Conservation (phyloP, 108 stramenopile genomes). For the Ochromonas danica region DNA sequence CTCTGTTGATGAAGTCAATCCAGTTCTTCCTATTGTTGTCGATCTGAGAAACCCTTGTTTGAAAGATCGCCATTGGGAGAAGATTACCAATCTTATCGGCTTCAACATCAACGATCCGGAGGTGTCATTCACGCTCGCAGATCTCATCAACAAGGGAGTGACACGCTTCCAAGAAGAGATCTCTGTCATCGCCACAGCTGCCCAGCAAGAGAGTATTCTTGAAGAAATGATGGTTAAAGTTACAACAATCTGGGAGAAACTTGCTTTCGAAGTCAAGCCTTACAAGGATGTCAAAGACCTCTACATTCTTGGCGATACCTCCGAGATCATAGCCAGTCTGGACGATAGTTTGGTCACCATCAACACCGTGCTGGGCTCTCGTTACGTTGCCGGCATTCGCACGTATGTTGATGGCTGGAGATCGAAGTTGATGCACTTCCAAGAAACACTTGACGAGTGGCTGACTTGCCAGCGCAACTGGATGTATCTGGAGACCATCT, state of each 20-base stretch:
- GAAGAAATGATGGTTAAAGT: conserved; percentile 68
- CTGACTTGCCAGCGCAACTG: conserved; percentile 57
- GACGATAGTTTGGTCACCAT: conserved; percentile 70
- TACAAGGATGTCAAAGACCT: conserved; percentile 59
- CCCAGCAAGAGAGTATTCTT: conserved; percentile 63
- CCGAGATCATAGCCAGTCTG: conserved; percentile 59
- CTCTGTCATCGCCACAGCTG: conserved; percentile 56
- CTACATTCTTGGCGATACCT: conserved; percentile 65
- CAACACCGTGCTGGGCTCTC: conserved; percentile 64
- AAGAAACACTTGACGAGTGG: conserved; percentile 70
- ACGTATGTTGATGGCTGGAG: conserved; percentile 62
- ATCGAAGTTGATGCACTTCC: conserved; percentile 58
- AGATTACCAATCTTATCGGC: conserved; percentile 61
- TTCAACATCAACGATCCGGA: conserved; percentile 57
- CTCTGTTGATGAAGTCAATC: conserved; percentile 56
- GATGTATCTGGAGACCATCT: conserved; percentile 74
- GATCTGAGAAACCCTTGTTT: conserved; percentile 57
- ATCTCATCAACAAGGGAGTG: conserved; percentile 55
- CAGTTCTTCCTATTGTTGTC: conserved; percentile 61
- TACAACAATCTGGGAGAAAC: conserved; percentile 47
- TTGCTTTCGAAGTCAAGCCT: conserved; percentile 53
- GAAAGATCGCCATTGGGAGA: conserved; percentile 61
- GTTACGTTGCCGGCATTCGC: conserved; percentile 63
- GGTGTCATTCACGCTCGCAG: conserved; percentile 58
- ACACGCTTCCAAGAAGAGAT: conserved; percentile 56